phyloP scores from a whole-genome alignment of 257 asterid genomes.

The Nicotiana sylvestris region DNA sequence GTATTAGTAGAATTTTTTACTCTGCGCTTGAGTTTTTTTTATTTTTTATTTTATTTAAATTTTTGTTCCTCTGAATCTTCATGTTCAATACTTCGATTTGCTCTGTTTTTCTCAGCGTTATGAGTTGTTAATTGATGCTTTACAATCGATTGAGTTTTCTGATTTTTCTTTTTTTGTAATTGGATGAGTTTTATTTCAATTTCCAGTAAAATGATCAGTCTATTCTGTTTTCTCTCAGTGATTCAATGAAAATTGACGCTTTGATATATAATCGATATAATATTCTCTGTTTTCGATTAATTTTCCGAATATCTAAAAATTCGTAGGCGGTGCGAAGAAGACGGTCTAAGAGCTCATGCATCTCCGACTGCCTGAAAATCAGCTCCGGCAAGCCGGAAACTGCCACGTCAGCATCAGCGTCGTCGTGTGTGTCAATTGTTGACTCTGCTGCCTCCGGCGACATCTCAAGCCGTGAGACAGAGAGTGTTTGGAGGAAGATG shows the following conservation, averaged over 20 bases:
- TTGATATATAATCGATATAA: not conserved
- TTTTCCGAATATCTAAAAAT: not conserved
- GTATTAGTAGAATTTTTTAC: too few species aligned
- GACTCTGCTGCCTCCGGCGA: conserved; percentile 22
- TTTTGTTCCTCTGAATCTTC: not conserved
- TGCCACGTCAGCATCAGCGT: conserved; percentile 36
- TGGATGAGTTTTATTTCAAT: too few species aligned
- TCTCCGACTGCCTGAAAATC: conserved; percentile 39
- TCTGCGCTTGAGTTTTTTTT: not conserved
- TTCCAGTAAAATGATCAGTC: too few species aligned
- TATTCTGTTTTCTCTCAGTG: not conserved
- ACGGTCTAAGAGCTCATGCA: conserved; percentile 54
- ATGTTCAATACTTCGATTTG: too few species aligned
- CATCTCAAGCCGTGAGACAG: conserved; percentile 24
- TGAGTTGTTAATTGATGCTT: too few species aligned
- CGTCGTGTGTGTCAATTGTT: conserved; percentile 45
- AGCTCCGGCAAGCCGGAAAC: conserved; percentile 29
- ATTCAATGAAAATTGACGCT: not conserved
- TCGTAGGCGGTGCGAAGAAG: conserved; percentile 65
- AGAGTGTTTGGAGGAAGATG: conserved; percentile 17
- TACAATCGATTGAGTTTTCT: too few species aligned
- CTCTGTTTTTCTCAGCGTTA: too few species aligned
- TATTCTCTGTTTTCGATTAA: not conserved
- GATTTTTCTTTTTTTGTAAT: too few species aligned
- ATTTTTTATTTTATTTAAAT: not conserved